Evolutionary conservation across 257 asterid genomes (phyloP).

Genomic region (Scutellaria baicalensis): DNA sequence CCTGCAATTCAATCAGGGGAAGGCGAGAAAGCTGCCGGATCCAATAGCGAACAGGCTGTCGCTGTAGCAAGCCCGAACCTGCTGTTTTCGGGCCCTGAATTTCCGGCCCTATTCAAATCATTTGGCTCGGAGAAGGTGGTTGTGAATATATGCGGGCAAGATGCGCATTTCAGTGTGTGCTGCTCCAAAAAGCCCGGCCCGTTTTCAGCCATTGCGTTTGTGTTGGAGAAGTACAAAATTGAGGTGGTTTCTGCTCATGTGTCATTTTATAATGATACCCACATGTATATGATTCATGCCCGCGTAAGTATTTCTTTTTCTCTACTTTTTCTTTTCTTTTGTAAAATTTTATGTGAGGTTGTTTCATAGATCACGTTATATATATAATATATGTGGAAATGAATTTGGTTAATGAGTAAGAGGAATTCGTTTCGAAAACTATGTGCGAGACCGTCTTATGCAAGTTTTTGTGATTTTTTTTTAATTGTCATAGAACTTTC

Average conservation of each 20-base stretch:
- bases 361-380: too few relatives aligned
- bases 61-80: slow-evolving; percentile 14
- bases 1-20: slow-evolving; percentile 29
- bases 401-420: too few relatives aligned
- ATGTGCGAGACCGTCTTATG: too few relatives aligned
- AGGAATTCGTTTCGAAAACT: too few relatives aligned
- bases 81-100: slow-evolving; percentile 11
- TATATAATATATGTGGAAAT: too few relatives aligned
- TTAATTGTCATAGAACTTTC: too few relatives aligned
- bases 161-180: slow-evolving; percentile 49
- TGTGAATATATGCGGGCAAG: slow-evolving; percentile 33
- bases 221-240: slow-evolving; percentile 39
- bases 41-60: slow-evolving; percentile 7
- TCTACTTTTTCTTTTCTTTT: too few relatives aligned
- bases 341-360: too few relatives aligned
- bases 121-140: slow-evolving; percentile 42
- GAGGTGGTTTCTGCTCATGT: slow-evolving; percentile 46
- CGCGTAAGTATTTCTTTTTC: slow-evolving; percentile 30
- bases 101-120: slow-evolving; percentile 19
- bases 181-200: slow-evolving; percentile 29
- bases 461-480: too few relatives aligned
- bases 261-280: slow-evolving; percentile 14
- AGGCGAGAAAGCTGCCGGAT: too few relatives aligned
- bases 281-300: slow-evolving; percentile 45
- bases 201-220: slow-evolving; percentile 20